Evolutionary conservation across 495 filamentous ascomycete species (phyloP).

Genomic region (Lasiosphaeria ovina): DNA sequence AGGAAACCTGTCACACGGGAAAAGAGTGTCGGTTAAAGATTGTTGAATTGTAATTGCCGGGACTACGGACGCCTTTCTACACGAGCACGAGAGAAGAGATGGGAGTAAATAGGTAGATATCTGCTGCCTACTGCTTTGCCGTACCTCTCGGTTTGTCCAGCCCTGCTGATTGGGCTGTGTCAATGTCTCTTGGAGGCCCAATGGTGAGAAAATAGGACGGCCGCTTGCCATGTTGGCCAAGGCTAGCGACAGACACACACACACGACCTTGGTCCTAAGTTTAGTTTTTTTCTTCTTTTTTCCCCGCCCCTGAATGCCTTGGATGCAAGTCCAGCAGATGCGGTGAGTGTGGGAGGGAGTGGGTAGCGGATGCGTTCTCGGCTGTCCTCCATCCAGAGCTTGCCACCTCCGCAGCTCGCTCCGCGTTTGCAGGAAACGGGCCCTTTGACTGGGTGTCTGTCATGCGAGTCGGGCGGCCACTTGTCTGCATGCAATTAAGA

Average conservation of each 20-base stretch:
- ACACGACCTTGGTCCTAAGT: neutral
- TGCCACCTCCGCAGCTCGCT: conserved; percentile 24
- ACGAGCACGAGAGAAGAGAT: too few relatives aligned
- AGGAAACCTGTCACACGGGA: neutral
- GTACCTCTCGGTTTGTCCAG: too few relatives aligned
- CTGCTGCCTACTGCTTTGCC: too few relatives aligned
- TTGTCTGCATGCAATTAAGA: conserved; percentile 1
- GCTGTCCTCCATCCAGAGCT: conserved; percentile 18
- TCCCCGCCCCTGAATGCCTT: neutral
- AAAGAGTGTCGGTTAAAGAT: neutral
- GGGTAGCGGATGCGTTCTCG: conserved; percentile 5
- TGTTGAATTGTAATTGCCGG: too few relatives aligned
- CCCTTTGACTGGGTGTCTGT: conserved; percentile 12
- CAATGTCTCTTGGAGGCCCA: too few relatives aligned
- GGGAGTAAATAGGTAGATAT: too few relatives aligned
- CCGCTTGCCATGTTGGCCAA: too few relatives aligned
- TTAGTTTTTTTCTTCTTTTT: neutral
- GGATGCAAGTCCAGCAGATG: neutral
- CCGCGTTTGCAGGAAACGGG: conserved; percentile 11
- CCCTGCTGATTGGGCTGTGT: too few relatives aligned
- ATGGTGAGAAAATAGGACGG: too few relatives aligned
- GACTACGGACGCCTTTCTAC: too few relatives aligned
- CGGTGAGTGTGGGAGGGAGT: conserved; percentile 2
- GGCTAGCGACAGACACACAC: too few relatives aligned
- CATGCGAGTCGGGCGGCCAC: neutral